Evolutionary conservation across 2,329 filamentous ascomycete species (phyloP).

Genomic region (Fusarium papillatum): DNA sequence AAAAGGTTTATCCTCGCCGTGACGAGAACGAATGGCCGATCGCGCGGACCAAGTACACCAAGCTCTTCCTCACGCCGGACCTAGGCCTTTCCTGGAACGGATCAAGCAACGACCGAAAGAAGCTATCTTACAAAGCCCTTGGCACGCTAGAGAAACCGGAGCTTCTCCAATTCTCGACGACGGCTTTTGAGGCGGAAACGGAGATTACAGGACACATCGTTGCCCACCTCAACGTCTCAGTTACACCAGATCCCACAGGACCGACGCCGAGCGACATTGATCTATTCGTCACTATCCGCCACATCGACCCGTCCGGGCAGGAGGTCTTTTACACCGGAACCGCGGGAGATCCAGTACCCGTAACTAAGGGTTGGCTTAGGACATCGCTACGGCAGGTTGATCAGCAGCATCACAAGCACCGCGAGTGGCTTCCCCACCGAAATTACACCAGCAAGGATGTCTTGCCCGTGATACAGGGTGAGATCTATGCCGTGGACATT

Average conservation of each 20-base stretch:
- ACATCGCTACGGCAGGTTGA: slow-evolving; percentile 69
- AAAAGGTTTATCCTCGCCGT: slow-evolving; percentile 67
- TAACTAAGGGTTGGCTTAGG: slow-evolving; percentile 75
- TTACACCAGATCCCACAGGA: slow-evolving; percentile 64
- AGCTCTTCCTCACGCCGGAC: slow-evolving; percentile 69
- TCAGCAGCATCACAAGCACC: slow-evolving; percentile 62
- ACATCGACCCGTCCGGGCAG: slow-evolving; percentile 66
- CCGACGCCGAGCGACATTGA: slow-evolving; percentile 66
- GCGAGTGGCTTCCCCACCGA: slow-evolving; percentile 66
- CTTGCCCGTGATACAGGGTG: slow-evolving; percentile 64
- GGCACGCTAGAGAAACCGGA: slow-evolving; percentile 68
- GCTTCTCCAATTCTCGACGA: slow-evolving; percentile 68
- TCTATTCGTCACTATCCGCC: slow-evolving; percentile 72
- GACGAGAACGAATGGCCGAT: slow-evolving; percentile 77
- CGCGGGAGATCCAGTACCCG: slow-evolving; percentile 72
- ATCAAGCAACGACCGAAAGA: slow-evolving; percentile 42
- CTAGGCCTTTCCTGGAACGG: slow-evolving; percentile 48
- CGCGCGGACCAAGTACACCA: slow-evolving; percentile 73
- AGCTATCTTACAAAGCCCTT: slow-evolving; percentile 70
- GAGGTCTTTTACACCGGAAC: slow-evolving; percentile 77
- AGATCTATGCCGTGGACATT: slow-evolving; percentile 71
- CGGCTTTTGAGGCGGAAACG: slow-evolving; percentile 71
- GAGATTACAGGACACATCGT: slow-evolving; percentile 79
- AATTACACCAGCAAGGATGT: slow-evolving; percentile 71
- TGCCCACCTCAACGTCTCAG: slow-evolving; percentile 74